A percentile compares a stretch with the other conserved stretches of the same genome.
These are phyloP conservation scores for Tagetes erecta DNA, from an alignment of 129 eudicot species.

Conservation along the genomic window DNA sequence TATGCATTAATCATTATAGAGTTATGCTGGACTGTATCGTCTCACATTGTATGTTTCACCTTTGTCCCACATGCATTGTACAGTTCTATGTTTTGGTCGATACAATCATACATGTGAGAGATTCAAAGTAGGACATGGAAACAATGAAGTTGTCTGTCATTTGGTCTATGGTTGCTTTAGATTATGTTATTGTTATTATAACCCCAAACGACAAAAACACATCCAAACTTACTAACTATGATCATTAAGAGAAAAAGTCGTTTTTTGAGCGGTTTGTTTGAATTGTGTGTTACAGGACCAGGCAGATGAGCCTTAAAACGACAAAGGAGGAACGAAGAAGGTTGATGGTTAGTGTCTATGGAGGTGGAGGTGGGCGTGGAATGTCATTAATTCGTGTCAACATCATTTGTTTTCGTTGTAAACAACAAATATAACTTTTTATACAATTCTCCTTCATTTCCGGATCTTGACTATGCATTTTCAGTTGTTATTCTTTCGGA, in stretches of 20 bases:
- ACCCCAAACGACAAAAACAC: neutral
- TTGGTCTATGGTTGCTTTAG: neutral
- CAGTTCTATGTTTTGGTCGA: neutral
- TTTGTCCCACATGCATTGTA: neutral
- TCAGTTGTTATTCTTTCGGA: neutral
- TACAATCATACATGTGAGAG: no score
- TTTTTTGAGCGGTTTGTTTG: neutral
- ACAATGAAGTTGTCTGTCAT: no score
- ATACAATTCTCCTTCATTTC: constrained; percentile 10
- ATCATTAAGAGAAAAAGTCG: neutral
- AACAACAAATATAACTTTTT: constrained; percentile 21
- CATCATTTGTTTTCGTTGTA: constrained; percentile 18
- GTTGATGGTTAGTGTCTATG: constrained; percentile 16
- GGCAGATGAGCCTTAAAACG: constrained; percentile 36
- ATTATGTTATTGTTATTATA: no score
- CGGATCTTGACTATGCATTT: neutral
- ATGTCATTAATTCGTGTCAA: constrained; percentile 40
- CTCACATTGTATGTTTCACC: no score
- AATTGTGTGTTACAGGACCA: constrained; percentile 32
- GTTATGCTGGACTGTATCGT: neutral
- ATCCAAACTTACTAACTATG: neutral
- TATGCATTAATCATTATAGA: neutral
- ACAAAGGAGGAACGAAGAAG: constrained; percentile 8
- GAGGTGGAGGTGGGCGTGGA: constrained; percentile 44
- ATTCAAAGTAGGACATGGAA: no score